Conservation (phyloP, 306 rosid species). For the Fragaria vesca region DNA sequence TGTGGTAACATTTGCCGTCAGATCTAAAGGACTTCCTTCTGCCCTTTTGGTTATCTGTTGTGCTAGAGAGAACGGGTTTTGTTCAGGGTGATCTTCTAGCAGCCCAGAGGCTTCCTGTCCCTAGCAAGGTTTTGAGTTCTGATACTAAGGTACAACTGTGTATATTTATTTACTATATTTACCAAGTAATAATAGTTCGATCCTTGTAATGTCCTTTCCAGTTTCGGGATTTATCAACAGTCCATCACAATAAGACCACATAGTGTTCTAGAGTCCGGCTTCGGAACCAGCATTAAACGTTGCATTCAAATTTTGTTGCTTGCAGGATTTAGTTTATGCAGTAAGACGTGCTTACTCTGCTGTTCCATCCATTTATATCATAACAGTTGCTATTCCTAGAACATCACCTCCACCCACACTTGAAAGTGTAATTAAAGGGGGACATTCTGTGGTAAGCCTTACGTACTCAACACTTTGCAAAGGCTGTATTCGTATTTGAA, state of each 20-base stretch:
- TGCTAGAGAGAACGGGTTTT: constrained; percentile 91
- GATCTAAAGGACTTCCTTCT: constrained; percentile 71
- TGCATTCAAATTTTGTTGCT: constrained; percentile 12
- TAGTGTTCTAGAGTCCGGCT: not conserved
- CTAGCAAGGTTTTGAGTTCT: constrained; percentile 82
- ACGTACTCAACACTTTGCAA: not conserved
- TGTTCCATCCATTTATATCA: constrained; percentile 73
- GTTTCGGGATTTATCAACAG: not conserved
- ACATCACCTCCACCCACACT: constrained; percentile 65
- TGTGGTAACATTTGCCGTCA: constrained; percentile 51
- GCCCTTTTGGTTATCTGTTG: constrained; percentile 91
- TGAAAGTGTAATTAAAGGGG: constrained; percentile 74
- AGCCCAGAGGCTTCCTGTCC: constrained; percentile 68
- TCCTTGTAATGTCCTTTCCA: not conserved
- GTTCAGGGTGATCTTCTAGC: constrained; percentile 71
- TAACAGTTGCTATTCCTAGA: constrained; percentile 69
- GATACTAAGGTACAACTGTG: constrained; percentile 66
- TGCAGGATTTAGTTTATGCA: constrained; percentile 60
- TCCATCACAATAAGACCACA: not conserved
- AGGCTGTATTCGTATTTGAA: not conserved
- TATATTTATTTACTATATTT: not conserved
- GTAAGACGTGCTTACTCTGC: constrained; percentile 64
- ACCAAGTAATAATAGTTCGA: not conserved
- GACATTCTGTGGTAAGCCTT: constrained; percentile 73
- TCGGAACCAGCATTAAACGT: not conserved